Conservation (phyloP, 2,329 filamentous ascomycete genomes). For the Pseudogymnoascus sp. region DNA sequence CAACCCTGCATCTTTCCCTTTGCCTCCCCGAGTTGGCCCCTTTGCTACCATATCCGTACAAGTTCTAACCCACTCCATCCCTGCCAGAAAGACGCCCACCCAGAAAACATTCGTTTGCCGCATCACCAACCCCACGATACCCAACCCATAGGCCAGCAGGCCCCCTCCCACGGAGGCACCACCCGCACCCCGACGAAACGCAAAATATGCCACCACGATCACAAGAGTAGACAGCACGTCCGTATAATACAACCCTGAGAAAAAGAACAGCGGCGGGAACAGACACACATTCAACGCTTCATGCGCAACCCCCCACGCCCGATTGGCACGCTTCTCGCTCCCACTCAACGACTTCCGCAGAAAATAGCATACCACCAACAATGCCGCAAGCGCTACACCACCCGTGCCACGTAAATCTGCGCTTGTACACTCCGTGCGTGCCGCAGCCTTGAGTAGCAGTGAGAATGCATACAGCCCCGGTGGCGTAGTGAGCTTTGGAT, state of each 20-base stretch:
- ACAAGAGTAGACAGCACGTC: conserved; percentile 75
- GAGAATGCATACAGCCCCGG: conserved; percentile 63
- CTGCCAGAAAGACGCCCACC: conserved; percentile 72
- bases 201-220: conserved; percentile 63
- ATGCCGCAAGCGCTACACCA: not conserved
- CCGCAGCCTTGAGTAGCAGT: conserved; percentile 5
- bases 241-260: conserved; percentile 91
- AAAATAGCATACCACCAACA: not conserved
- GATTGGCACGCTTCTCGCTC: no score
- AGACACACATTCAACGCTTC: conserved; percentile 72
- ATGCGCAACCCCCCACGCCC: conserved; percentile 33
- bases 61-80: conserved; percentile 46
- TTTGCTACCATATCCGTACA: conserved; percentile 32
- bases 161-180: conserved; percentile 16
- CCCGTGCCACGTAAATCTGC: not conserved
- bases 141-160: conserved; percentile 42
- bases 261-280: conserved; percentile 92
- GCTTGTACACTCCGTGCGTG: not conserved
- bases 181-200: conserved; percentile 31
- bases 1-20: conserved; percentile 12
- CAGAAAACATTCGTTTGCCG: conserved; percentile 97
- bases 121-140: conserved; percentile 63
- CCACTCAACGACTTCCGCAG: not conserved
- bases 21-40: conserved; percentile 6
- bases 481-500: conserved; percentile 95